Base-by-base conservation (phyloP, 108 stramenopile genomes). In the Cyclotella kingstonii region DNA sequence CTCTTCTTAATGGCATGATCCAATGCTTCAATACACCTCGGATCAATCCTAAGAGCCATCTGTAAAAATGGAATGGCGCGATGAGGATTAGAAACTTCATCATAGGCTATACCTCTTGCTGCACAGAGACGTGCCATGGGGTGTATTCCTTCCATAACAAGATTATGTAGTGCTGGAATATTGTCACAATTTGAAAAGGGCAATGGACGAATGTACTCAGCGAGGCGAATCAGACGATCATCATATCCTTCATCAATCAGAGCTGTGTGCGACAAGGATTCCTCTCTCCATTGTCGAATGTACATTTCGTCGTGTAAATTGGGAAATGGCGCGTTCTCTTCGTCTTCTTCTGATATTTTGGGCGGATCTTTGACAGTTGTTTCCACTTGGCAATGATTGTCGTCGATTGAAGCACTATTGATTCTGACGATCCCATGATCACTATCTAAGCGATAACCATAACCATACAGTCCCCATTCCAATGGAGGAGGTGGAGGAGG, bases 71-170 rank as follows among this genome's bases (percentile, higher is more conserved):
- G 39, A 8, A 84, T 57, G 10, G 86, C 85, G 14, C 91, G 77
- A 17, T 70, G 63, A 9, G 83, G 82, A 77, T 92, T 86, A 4
- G 84, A 84, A 11, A 81, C 59, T 52, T 82, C 83, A 30, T 81
- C 70, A 53, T 82, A 85, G 31, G 84, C 86, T 8, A 57, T 66
- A 26, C 82, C 91, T 5, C 85, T 63, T 50, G 66, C 73, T 8
- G 59, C 35, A 44, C 78, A 84, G 4, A 92, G 66, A 1, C 85
- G 65, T 17, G 90, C 66, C 11, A 92, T 51, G 22, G 85, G 85
- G 63, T 92, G 90, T 44, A 87, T 82, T 3, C 42, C 56, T 35
- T 43, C 63, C 48, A 42, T 65, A 27, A 33, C 15, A 42, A 31
- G 43, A 41, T 33, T 12, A 28, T 35, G 23, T 6, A 10, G 50